These are phyloP conservation scores for Mycena sanguinolenta DNA, from an alignment of 768 basidiomycete genomes.

Conservation along the genomic window DNA sequence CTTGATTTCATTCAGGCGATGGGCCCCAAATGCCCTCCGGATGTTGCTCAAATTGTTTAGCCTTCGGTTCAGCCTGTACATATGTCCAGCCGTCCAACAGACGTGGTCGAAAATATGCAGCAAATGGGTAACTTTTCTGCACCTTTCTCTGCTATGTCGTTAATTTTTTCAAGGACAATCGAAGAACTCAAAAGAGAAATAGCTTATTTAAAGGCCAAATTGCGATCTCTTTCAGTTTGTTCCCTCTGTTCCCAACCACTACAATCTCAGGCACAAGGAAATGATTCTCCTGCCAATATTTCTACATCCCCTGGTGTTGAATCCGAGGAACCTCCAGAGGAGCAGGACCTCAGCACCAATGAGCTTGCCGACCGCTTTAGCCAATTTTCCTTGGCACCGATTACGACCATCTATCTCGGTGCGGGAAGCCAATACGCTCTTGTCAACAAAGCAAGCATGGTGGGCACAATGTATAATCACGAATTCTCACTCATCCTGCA, in stretches of 20 bases:
- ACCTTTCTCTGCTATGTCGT: conserved; percentile 25
- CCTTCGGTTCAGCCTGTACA: conserved; percentile 23
- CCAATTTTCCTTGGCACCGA: not conserved
- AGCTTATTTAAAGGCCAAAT: not conserved
- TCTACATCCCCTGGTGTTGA: not conserved
- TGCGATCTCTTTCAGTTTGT: not conserved
- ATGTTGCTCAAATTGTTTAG: conserved; percentile 23
- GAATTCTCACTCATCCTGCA: not conserved
- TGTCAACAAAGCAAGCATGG: not conserved
- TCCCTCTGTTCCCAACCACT: not conserved
- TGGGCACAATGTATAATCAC: not conserved
- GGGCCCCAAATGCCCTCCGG: conserved; percentile 12
- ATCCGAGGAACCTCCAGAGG: not conserved
- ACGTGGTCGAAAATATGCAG: conserved; percentile 21
- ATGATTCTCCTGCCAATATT: not conserved
- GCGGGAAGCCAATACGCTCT: not conserved
- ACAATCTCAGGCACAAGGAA: not conserved
- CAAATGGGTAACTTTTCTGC: not conserved
- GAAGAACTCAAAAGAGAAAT: conserved; percentile 61
- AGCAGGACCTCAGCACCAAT: not conserved
- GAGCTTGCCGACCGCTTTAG: not conserved
- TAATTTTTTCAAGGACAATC: conserved; percentile 45
- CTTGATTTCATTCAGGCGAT: conserved; percentile 11
- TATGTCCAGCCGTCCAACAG: conserved; percentile 15
- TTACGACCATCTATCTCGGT: not conserved